Percentiles rank a stretch among this genome's conserved stretches.
Evolutionary conservation across 1,139 yeast species (phyloP).

Genomic region (Yamadazyma sp.): DNA sequence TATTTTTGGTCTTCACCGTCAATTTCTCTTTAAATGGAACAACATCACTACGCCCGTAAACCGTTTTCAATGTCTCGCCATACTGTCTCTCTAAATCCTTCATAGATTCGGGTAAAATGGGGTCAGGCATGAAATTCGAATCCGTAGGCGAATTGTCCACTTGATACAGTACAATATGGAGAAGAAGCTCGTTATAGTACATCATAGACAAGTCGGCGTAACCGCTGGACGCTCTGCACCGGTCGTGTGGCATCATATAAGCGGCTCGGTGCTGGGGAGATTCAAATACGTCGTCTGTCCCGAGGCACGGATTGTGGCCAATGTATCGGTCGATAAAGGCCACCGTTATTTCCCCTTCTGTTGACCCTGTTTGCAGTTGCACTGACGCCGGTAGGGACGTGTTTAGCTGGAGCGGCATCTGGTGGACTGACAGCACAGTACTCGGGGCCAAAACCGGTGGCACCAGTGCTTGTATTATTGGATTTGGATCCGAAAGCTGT

Average conservation of each 20-base stretch:
- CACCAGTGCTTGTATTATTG: too few species aligned
- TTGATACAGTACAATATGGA: background rate
- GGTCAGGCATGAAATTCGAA: too few species aligned
- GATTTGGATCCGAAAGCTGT: too few species aligned
- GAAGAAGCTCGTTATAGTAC: background rate
- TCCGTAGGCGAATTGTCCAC: background rate
- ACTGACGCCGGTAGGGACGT: too few species aligned
- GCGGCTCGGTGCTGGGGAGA: background rate
- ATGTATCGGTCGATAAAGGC: background rate
- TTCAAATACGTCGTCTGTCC: constrained; percentile 1
- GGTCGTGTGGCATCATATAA: background rate
- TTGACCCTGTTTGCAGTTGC: too few species aligned
- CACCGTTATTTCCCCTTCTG: too few species aligned
- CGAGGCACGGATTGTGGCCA: background rate
- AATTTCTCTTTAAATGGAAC: background rate
- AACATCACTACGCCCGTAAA: background rate
- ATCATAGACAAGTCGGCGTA: background rate
- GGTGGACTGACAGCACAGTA: too few species aligned
- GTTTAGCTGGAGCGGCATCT: too few species aligned
- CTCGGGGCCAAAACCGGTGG: too few species aligned
- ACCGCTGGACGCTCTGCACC: background rate
- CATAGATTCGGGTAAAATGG: constrained; percentile 1
- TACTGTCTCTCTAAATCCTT: constrained; percentile 1
- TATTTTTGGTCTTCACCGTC: background rate
- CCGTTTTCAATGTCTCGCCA: background rate